Evolutionary conservation across 108 stramenopile species (phyloP).

Genomic region (Pseudonitzschia pungens): DNA sequence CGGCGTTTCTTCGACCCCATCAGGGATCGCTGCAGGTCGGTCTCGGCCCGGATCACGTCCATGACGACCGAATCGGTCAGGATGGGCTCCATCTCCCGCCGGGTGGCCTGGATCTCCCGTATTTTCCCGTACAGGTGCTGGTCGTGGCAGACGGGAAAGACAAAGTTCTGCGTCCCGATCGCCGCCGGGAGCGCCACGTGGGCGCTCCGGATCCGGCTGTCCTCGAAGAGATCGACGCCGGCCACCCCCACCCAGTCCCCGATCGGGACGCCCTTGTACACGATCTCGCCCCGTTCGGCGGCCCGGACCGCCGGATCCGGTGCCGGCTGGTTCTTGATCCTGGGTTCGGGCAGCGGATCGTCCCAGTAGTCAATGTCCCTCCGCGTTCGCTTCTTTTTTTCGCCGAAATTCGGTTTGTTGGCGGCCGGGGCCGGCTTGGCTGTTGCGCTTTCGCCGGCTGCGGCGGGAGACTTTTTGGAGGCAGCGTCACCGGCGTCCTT

Average conservation of each 20-base stretch:
- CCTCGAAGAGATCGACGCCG: slow-evolving; percentile 66
- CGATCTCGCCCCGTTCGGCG: slow-evolving; percentile 19
- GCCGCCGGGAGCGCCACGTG: slow-evolving; percentile 56
- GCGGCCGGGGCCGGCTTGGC: neutral
- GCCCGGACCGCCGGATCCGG: neutral
- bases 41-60: slow-evolving; percentile 60
- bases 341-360: slow-evolving; percentile 65
- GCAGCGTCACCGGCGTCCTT: neutral
- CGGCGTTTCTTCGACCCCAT: slow-evolving; percentile 29
- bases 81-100: slow-evolving; percentile 53
- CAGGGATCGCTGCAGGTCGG: slow-evolving; percentile 27
- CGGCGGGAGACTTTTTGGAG: slow-evolving; percentile 4
- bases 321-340: slow-evolving; percentile 39
- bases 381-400: slow-evolving; percentile 26
- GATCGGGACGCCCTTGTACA: slow-evolving; percentile 22
- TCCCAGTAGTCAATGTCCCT: slow-evolving; percentile 69
- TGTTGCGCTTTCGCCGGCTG: neutral
- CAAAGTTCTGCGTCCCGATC: slow-evolving; percentile 69
- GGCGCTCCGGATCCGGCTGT: slow-evolving; percentile 50
- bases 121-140: slow-evolving; percentile 65
- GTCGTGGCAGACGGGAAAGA: slow-evolving; percentile 88
- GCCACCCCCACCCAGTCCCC: slow-evolving; percentile 56
- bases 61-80: slow-evolving; percentile 52
- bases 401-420: slow-evolving; percentile 18
- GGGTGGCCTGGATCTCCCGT: slow-evolving; percentile 61